Conservation (phyloP, 2,329 filamentous ascomycete species). For the Phaeosphaeriaceae sp. region DNA sequence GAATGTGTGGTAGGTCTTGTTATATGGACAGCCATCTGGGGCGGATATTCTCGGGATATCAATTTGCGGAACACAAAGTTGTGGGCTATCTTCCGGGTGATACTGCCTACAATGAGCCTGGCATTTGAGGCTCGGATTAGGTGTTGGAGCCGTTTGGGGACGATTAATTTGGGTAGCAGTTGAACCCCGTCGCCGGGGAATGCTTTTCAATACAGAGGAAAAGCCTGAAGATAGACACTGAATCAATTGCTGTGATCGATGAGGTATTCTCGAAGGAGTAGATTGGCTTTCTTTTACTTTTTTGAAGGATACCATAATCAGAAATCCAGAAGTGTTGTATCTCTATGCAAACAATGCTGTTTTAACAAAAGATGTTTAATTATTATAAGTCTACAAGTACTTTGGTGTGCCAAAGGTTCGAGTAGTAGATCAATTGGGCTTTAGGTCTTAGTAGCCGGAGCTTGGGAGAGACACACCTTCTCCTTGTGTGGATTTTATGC, state of each 20-base stretch:
- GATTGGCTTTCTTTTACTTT: background rate
- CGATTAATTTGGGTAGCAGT: background rate
- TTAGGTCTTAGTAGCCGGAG: background rate
- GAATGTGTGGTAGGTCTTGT: constrained; percentile 26
- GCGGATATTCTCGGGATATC: constrained; percentile 13
- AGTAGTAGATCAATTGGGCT: background rate
- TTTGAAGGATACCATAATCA: background rate
- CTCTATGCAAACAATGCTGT: too few species aligned
- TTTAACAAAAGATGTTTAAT: too few species aligned
- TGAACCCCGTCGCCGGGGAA: constrained; percentile 8
- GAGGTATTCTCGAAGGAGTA: background rate
- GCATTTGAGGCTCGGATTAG: background rate
- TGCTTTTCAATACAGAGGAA: constrained; percentile 7
- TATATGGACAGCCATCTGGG: constrained; percentile 22
- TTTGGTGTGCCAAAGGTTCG: background rate
- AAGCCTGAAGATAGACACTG: constrained; percentile 25
- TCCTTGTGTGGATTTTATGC: background rate
- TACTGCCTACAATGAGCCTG: background rate
- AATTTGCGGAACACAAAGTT: constrained; percentile 1
- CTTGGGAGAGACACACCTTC: background rate
- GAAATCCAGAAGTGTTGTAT: background rate
- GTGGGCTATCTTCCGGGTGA: background rate
- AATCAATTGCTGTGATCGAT: constrained; percentile 18
- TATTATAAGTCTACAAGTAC: background rate
- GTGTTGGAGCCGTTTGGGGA: constrained; percentile 6